These are phyloP conservation scores for Tolypocladium ophioglossoides DNA, from an alignment of 2,329 filamentous ascomycete genomes.

Conservation along the genomic window DNA sequence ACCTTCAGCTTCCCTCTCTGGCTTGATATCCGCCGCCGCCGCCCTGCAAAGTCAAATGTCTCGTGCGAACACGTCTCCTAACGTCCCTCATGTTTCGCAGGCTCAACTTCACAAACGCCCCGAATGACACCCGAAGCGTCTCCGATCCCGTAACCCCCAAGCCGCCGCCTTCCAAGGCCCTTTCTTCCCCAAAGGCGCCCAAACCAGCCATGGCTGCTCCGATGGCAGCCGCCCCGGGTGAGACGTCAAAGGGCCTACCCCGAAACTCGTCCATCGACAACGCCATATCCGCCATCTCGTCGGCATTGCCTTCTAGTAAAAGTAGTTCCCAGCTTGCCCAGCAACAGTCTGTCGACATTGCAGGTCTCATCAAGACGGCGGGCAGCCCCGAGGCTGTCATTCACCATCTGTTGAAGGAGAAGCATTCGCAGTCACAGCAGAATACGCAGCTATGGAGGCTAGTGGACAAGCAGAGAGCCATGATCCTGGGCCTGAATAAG, in stretches of 20 bases:
- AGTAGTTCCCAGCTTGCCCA: conserved; percentile 45
- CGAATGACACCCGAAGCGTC: conserved; percentile 40
- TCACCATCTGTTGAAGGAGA: conserved; percentile 80
- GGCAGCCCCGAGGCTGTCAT: conserved; percentile 86
- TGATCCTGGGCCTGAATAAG: conserved; percentile 90
- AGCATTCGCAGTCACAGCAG: conserved; percentile 77
- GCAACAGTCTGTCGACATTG: conserved; percentile 63
- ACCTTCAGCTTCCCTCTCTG: neutral
- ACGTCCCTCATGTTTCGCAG: conserved; percentile 9
- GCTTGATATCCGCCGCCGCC: neutral
- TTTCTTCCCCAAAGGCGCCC: conserved; percentile 14
- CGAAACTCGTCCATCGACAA: conserved; percentile 89
- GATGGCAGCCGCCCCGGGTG: conserved; percentile 28
- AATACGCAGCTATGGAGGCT: conserved; percentile 91
- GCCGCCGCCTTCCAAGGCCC: conserved; percentile 17
- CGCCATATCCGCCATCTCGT: conserved; percentile 69
- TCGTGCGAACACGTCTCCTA: neutral
- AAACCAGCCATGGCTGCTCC: conserved; percentile 37
- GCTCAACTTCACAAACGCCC: conserved; percentile 13
- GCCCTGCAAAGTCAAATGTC: neutral
- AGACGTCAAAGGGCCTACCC: conserved; percentile 32
- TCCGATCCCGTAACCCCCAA: conserved; percentile 33
- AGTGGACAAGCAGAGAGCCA: conserved; percentile 89
- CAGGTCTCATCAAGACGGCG: conserved; percentile 67
- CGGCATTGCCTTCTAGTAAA: conserved; percentile 37